Base-by-base conservation (phyloP, 2,329 filamentous ascomycete genomes). In the Diaporthe velutina region DNA sequence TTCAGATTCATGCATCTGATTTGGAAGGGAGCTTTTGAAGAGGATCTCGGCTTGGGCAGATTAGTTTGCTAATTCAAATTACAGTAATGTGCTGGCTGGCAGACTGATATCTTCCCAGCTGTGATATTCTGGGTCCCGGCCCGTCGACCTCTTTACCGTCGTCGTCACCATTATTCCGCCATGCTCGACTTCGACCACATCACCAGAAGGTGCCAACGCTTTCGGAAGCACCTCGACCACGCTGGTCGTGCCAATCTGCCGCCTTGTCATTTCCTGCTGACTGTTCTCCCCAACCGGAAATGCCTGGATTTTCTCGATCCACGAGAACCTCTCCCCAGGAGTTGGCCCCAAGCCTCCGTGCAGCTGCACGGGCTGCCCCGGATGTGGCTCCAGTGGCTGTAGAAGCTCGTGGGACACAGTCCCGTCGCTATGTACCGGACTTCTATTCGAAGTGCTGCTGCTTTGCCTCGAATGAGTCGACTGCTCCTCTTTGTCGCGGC, bases 291-390 rank as follows among this genome's bases (percentile, higher is more conserved):
- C 70, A 1, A 64, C 60, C 4, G 70, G 70, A 33, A 73, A 73
- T 7, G 70, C 42, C 45, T 73, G 70, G 19, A 66, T 25, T n/a
- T 55, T 73, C 33, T 66, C 58, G n/a, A 73, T 22, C 70, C 70
- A 64, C 17, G 57, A 42, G 9, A 72, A 19, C 40, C 70, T 50
- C 35, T 72, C 70, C 45, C 70, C 42, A n/a, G 70, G 70, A 1
- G 70, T 72, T 15, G 70, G 70, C 42, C 54, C 54, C n/a, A 61
- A 48, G 3, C 40, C 40, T 17, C 55, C 70, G 33, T 58, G 30
- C 48, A 72, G 28, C 10, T n/a, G 17, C 6, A 61, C 55, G 5
- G 58, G 54, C 70, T 60, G 55, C 45, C 64, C 64, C 15, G 64
- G 64, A 10, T 68, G 64, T 40, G 54, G 40, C 25, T 72, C 70